phyloP scores from a whole-genome alignment of 495 filamentous ascomycete genomes.

The Neurospora sp. region DNA sequence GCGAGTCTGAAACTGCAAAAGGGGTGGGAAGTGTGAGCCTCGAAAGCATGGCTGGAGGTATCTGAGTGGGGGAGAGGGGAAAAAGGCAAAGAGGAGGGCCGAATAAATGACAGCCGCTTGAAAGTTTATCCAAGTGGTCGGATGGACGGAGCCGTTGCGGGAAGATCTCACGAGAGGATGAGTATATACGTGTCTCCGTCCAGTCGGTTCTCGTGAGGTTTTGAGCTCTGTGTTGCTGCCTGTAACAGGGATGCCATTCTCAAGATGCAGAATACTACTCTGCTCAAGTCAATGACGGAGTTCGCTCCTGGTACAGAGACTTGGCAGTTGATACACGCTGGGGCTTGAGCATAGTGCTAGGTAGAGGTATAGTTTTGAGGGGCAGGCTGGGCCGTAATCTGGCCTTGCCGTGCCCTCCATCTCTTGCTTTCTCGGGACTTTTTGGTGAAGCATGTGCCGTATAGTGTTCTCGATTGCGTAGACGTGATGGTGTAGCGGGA shows the following conservation, averaged over 20 bases:
- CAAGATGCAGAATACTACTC: not conserved
- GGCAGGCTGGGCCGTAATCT: not conserved
- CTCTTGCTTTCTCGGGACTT: not conserved
- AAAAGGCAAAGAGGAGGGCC: not conserved
- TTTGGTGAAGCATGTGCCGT: not conserved
- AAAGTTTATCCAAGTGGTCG: not conserved
- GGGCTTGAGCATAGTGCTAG: not conserved
- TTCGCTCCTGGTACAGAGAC: not conserved
- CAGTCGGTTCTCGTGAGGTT: not conserved
- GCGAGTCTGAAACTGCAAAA: not conserved
- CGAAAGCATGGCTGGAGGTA: not conserved
- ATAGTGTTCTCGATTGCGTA: not conserved
- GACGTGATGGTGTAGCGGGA: not conserved
- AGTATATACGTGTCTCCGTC: not conserved
- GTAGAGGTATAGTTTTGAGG: not conserved
- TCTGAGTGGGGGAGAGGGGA: not conserved
- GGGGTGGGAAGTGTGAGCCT: not conserved
- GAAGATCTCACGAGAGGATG: not conserved
- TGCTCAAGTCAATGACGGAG: not conserved
- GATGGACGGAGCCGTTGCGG: not conserved
- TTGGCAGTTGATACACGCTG: not conserved
- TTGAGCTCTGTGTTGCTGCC: not conserved
- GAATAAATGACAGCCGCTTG: not conserved
- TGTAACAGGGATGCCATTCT: not conserved
- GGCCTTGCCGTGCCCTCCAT: not conserved